Conservation (phyloP, 2,329 filamentous ascomycete species). For the Zopfia rhizophila region DNA sequence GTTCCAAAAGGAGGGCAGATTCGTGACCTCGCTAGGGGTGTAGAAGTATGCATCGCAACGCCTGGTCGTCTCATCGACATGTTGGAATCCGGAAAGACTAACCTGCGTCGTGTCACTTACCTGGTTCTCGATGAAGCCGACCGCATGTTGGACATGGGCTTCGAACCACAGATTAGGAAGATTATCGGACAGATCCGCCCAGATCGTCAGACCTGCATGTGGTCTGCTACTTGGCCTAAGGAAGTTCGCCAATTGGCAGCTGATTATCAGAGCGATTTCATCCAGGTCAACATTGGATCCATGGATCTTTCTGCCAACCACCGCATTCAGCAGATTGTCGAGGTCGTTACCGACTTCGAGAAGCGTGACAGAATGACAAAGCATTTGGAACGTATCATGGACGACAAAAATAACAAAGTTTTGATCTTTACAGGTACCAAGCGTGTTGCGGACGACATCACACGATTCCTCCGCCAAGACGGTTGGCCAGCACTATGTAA, state of each 20-base stretch:
- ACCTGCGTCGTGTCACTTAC: conserved; percentile 97
- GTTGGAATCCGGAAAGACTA: conserved; percentile 97
- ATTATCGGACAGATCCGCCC: conserved; percentile 98
- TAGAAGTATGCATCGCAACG: conserved; percentile 98
- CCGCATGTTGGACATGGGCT: conserved; percentile 99
- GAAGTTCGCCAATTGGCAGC: conserved; percentile 91
- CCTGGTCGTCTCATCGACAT: conserved; percentile 98
- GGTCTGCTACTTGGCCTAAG: conserved; percentile 99
- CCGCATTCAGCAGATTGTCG: conserved; percentile 96
- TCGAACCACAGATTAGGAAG: conserved; percentile 99
- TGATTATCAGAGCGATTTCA: conserved; percentile 94
- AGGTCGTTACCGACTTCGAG: conserved; percentile 95
- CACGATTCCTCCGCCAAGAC: conserved; percentile 94
- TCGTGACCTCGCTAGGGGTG: conserved; percentile 90
- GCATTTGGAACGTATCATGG: conserved; percentile 98
- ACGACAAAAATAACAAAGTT: conserved; percentile 93
- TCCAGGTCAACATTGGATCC: conserved; percentile 98
- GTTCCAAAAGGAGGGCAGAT: conserved; percentile 98
- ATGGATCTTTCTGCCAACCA: conserved; percentile 97
- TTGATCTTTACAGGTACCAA: conserved; percentile 88
- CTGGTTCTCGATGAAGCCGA: conserved; percentile 98
- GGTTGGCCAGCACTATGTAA: conserved; percentile 97
- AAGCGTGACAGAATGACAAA: conserved; percentile 98
- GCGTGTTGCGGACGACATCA: conserved; percentile 98
- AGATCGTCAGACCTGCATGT: conserved; percentile 99